These are phyloP conservation scores for Talaromyces islandicus DNA, from an alignment of 2,329 filamentous ascomycete genomes.

Conservation along the genomic window DNA sequence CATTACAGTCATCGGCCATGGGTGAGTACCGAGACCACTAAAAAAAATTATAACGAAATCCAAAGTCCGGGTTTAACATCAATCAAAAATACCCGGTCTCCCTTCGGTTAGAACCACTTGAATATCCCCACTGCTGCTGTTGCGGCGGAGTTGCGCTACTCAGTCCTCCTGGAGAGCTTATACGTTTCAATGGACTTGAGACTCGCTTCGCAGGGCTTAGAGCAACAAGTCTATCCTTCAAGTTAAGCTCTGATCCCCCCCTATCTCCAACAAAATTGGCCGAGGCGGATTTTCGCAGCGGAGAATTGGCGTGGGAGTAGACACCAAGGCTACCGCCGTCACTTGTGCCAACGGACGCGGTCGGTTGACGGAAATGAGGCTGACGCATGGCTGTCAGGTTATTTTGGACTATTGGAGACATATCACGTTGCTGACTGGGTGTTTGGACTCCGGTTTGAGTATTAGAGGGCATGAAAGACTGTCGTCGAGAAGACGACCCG, in stretches of 20 bases:
- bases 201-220: slow-evolving; percentile 29
- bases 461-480: slow-evolving; percentile 11
- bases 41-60: background rate
- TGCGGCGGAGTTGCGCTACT: background rate
- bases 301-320: slow-evolving; percentile 73
- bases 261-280: slow-evolving; percentile 41
- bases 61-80: background rate
- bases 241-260: slow-evolving; percentile 32
- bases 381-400: slow-evolving; percentile 44
- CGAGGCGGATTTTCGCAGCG: slow-evolving; percentile 70
- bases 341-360: slow-evolving; percentile 30
- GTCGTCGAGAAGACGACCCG: slow-evolving; percentile 14
- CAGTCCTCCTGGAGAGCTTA: slow-evolving; percentile 7
- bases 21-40: background rate
- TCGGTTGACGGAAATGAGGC: slow-evolving; percentile 46
- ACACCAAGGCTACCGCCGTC: slow-evolving; percentile 77
- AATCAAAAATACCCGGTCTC: slow-evolving; percentile 5
- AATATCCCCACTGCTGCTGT: slow-evolving; percentile 6
- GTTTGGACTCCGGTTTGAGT: slow-evolving; percentile 28
- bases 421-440: slow-evolving; percentile 42
- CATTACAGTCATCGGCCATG: background rate
- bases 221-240: slow-evolving; percentile 29
- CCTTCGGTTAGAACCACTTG: slow-evolving; percentile 1
- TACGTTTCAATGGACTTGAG: slow-evolving; percentile 19
- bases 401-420: slow-evolving; percentile 37